Base-by-base conservation (phyloP, 208 protist genomes). In the Crithidia fasciculata region DNA sequence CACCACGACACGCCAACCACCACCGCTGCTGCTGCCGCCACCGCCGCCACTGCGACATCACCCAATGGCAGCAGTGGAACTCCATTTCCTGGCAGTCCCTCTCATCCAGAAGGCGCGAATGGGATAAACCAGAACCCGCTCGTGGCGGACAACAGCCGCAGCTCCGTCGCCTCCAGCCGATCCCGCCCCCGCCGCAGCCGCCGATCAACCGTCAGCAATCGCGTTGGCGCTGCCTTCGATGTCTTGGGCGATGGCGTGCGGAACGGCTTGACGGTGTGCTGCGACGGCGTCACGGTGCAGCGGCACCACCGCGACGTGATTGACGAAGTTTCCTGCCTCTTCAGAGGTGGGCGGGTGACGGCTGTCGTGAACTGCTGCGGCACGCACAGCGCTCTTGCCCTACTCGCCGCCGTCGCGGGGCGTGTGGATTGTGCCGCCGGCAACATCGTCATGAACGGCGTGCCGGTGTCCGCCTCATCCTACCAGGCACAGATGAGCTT, bases 321-420 rank as follows among this genome's bases (percentile, higher is more conserved):
- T 15, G 60, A 85, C 55, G 77, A 83, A 12, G 78, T 79, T 45
- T 80, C 78, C 0, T 86, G 82, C 18, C 76, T 89, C 39, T 82
- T 89, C 37, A 50, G 70, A 13, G 73, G 88, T 18, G 88, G 85
- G 5, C 84, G 88, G 2, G 57, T 92, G n/a, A 90, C 85, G 40
- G 84, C 81, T 13, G 65, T 92, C n/a, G 78, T 92, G 28, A 87
- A 85, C 57, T 83, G 76, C 80, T 85, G 81, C 54, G 85, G 83
- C 28, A 81, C 79, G 6, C 80, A 82, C 74, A 77, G 68, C 49
- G 80, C 81, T 12, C 80, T 80, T 7, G 60, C 82, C 49, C 58
- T 92, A 50, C 78, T 92, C 15, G 39, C 56, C 62, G 81, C 74
- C 8, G 62, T 93, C 5, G 76, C 81, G 8, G 88, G 83, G 2